phyloP scores from a whole-genome alignment of 225 moss, liverwort and hornwort species.

The Bryoerythrophyllum caledonicum region DNA sequence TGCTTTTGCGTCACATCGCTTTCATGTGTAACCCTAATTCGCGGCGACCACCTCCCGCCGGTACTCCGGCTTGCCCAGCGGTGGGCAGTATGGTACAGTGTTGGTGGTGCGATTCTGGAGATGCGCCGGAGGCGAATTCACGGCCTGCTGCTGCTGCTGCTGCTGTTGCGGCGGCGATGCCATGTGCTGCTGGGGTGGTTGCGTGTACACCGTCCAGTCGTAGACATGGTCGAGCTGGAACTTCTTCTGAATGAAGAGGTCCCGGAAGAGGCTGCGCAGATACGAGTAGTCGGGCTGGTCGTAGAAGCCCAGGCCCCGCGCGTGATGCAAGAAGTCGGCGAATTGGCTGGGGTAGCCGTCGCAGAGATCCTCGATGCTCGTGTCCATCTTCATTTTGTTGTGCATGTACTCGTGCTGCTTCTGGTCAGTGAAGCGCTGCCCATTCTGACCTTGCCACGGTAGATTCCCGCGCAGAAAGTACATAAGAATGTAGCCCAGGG shows the following conservation, averaged over 20 bases:
- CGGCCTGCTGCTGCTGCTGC: constrained; percentile 1
- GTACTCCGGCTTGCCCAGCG: constrained; percentile 34
- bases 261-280: constrained; percentile 55
- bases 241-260: constrained; percentile 55
- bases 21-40: constrained; percentile 33
- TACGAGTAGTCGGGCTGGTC: constrained; percentile 59
- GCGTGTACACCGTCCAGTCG: constrained; percentile 53
- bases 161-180: constrained; percentile 8
- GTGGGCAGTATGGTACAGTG: constrained; percentile 45
- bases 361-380: constrained; percentile 55
- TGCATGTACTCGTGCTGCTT: constrained; percentile 53
- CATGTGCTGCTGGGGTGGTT: constrained; percentile 10
- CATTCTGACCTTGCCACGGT: constrained; percentile 49
- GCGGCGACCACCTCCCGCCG: constrained; percentile 48
- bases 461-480: constrained; percentile 52
- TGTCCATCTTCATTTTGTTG: constrained; percentile 55
- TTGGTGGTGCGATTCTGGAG: constrained; percentile 14
- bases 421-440: constrained; percentile 44
- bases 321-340: constrained; percentile 53
- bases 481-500: constrained; percentile 60
- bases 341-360: constrained; percentile 44
- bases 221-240: constrained; percentile 67
- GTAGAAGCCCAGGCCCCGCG: constrained; percentile 45
- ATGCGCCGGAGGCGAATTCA: constrained; percentile 12
- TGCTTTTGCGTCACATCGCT: neutral